Base-by-base conservation (phyloP, 169 alveolate genomes). In the Plasmodium gaboni region DNA sequence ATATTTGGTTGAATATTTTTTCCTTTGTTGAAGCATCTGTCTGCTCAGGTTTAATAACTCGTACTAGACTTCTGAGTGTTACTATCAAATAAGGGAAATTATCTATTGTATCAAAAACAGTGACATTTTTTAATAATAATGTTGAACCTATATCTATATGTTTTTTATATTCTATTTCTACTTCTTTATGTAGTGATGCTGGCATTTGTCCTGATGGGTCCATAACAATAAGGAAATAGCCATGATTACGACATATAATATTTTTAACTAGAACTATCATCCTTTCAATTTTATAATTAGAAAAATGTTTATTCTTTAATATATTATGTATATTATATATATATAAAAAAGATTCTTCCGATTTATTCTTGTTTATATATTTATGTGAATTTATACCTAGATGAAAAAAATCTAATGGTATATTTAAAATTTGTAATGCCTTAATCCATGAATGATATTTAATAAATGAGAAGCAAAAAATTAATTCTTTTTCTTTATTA, bases 141-240 rank as follows among this genome's bases (percentile, higher is more conserved):
- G 91, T 83, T 13, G 85, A 83, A 10, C 91, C 91, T 13, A 83
- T 60, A 68, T 68, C 76, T 15, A 83, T 83, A 26, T 55, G 17
- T 55, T 83, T 83, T 28, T 83, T 67, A 48, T 83, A 83, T 68
- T 83, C 91, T 38, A 55, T 83, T 63, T 83, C 85, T 19, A 83
- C 73, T 63, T 83, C 91, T 60, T 83, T 68, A 83, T 83, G 91
- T 67, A 83, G 10, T 55, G 85, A 83, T 8, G 91, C 91, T 22
- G 91, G 85, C 91, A 83, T 83, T 2, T 83, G 91, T 1, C 91
- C 91, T 0, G 91, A 83, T 9, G 91, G 91, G 2, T 83, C 91
- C 91, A 83, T 83, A n/a, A 26, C 71, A 5, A 83, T 50, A 9
- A 83, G 32, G 50, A 83, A 83, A 44, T 68, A 83, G 3, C 91